phyloP scores from a whole-genome alignment of 495 filamentous ascomycete genomes.

The Aspergillus homomorphus region DNA sequence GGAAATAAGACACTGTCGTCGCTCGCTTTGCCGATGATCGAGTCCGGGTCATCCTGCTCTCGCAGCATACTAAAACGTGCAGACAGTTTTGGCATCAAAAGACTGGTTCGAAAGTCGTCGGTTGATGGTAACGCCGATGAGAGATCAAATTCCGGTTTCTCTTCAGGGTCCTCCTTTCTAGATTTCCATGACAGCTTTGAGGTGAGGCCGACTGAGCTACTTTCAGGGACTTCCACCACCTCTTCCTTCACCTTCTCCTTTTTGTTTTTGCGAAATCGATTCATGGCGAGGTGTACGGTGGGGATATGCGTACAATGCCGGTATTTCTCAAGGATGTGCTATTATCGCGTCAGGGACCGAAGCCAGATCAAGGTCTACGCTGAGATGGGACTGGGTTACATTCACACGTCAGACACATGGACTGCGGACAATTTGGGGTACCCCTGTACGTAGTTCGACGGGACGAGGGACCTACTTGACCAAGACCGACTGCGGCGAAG shows the following conservation, averaged over 20 bases:
- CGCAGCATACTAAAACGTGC: conserved; percentile 94
- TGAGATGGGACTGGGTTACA: conserved; percentile 8
- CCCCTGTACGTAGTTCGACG: neutral
- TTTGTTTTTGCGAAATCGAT: conserved; percentile 70
- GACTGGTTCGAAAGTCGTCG: conserved; percentile 94
- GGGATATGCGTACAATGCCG: neutral
- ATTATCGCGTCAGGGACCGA: conserved; percentile 3
- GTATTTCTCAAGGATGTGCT: neutral
- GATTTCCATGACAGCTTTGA: conserved; percentile 24
- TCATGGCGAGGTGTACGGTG: conserved; percentile 48
- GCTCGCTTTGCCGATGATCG: conserved; percentile 85
- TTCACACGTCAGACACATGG: conserved; percentile 15
- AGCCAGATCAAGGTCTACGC: conserved; percentile 5
- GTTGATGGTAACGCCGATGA: conserved; percentile 69
- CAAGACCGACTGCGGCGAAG: neutral
- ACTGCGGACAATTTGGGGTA: neutral
- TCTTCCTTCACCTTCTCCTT: conserved; percentile 58
- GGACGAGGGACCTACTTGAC: neutral
- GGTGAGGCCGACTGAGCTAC: conserved; percentile 23
- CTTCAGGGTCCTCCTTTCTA: conserved; percentile 49
- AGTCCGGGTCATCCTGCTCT: conserved; percentile 87
- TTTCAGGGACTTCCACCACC: conserved; percentile 35
- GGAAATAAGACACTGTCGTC: conserved; percentile 89
- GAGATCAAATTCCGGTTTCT: conserved; percentile 69
- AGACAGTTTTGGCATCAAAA: conserved; percentile 92